Base-by-base conservation (phyloP, 768 basidiomycete genomes). In the Solioccasus polychromus region DNA sequence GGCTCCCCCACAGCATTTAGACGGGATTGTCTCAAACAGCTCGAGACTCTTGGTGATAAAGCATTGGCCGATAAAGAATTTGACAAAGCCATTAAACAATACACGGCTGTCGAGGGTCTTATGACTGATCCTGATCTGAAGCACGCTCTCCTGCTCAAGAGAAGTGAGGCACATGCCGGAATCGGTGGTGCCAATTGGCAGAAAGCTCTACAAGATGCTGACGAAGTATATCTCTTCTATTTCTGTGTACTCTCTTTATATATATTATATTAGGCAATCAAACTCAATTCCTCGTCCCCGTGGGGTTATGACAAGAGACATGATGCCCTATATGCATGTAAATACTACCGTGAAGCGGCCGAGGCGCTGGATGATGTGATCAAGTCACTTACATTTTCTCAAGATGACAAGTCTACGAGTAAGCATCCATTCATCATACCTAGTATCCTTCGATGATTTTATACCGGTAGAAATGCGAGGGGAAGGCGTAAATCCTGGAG, bases 241-340 rank as follows among this genome's bases (percentile, higher is more conserved):
- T 8, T 14, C 4, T 25, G 8, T 0, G 4, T 24, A 5, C 24
- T 20, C 11, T 18, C 3, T 40, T 2, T 18, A 28, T 23, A 3
- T 12, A n/a, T 4, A 8, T 20, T 24, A 12, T 43, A 15, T 8
- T 15, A 58, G 57, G 57, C 57, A 10, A 37, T 58, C 34, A 30
- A 2, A 29, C 22, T 59, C 1, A 39, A 58, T 26, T 12, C 35
- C 17, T 47, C 3, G 0, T 55, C 57, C 3, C 57, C 52, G 4
- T 45, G 52, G 52, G 57, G 57, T 8, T 40, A 58, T 9, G 44
- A 58, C 18, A 42, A 34, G 37, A 52, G n/a, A 22, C 47, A 59
- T 17, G 23, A 3, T 6, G 57, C 44, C 12, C 14, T 55, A 15
- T 44, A 45, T 26, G 10, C 18, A 5, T 9, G 6, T 4, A 25